These are phyloP conservation scores for Luffa acutangula DNA, from an alignment of 306 rosid genomes.

Conservation along the genomic window DNA sequence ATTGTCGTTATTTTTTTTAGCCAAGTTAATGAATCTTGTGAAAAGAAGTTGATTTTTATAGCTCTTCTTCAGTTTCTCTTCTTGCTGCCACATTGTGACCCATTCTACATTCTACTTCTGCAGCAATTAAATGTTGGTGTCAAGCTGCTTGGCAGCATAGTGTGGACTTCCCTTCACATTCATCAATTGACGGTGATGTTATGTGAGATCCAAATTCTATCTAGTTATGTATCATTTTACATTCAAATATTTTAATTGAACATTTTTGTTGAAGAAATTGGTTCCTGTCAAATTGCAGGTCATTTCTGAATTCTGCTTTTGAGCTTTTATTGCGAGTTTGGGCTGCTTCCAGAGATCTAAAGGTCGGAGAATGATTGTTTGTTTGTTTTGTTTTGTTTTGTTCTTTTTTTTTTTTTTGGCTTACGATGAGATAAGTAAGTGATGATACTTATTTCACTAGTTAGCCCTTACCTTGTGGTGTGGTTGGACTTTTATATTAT, in stretches of 20 bases:
- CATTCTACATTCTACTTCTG: conserved; percentile 23
- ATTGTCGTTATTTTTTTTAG: too few relatives aligned
- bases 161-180: conserved; percentile 59
- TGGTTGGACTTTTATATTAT: neutral
- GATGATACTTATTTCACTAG: neutral
- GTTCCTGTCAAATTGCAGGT: conserved; percentile 38
- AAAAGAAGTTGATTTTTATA: neutral
- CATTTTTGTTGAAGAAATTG: conserved; percentile 14
- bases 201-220: conserved; percentile 55
- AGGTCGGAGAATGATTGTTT: conserved; percentile 34
- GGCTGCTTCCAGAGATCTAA: conserved; percentile 86
- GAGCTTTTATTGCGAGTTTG: conserved; percentile 90
- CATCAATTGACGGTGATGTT: conserved; percentile 61
- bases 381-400: neutral
- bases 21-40: too few relatives aligned
- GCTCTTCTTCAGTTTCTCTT: conserved; percentile 9
- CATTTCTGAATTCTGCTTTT: conserved; percentile 88
- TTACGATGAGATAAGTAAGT: neutral
- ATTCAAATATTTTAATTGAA: neutral
- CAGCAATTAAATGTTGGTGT: conserved; percentile 99
- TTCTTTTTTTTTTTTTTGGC: neutral
- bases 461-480: neutral
- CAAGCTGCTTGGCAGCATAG: conserved; percentile 87
- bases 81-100: conserved; percentile 7
- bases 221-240: neutral